Evolutionary conservation across 352 stramenopile species (phyloP), one percentile per base, ranked within the genome.

Genomic region (Phytophthora boehmeriae): DNA sequence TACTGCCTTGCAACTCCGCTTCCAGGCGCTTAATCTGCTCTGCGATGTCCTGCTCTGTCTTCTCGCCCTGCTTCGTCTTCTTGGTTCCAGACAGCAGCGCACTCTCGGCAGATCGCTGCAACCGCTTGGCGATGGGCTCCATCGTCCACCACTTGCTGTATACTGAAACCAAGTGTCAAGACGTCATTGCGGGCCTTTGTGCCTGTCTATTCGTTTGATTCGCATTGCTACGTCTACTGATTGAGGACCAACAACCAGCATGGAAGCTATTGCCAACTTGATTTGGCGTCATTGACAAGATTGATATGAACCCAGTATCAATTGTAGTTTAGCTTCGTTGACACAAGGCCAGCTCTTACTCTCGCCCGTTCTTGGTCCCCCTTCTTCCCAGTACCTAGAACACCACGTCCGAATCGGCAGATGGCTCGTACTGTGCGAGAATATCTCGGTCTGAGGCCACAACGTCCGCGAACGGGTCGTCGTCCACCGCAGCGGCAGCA

Each of bases 101-200:
- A 25, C 64, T 82, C 62, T 92, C 83, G 23, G 72, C 86, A 17
- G 83, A 94, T 66, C 92, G 83, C 62, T 80, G 78, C n/a, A 94
- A 68, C 3, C 83, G 79, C 71, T 94, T 94, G 4, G 86, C 83
- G 62, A 94, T 94, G 54, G 86, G 86, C 78, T 91, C 80, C 76
- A 91, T 81, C 64, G 30, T 50, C 44, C 17, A 16, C n/a, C 4
- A 23, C 16, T 19, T 54, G 60, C 58, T 19, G 19, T n/a, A n/a
- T n/a, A n/a, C n/a, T n/a, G n/a, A n/a, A n/a, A n/a, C n/a, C n/a
- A n/a, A n/a, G n/a, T n/a, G n/a, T n/a, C n/a, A n/a, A n/a, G n/a
- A n/a, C n/a, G n/a, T n/a, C n/a, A n/a, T n/a, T n/a, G n/a, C n/a
- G n/a, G n/a, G n/a, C n/a, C n/a, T n/a, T n/a, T n/a, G n/a, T n/a